Evolutionary conservation across 2,329 filamentous ascomycete genomes (phyloP).

Genomic region (Talaromyces marneffei): DNA sequence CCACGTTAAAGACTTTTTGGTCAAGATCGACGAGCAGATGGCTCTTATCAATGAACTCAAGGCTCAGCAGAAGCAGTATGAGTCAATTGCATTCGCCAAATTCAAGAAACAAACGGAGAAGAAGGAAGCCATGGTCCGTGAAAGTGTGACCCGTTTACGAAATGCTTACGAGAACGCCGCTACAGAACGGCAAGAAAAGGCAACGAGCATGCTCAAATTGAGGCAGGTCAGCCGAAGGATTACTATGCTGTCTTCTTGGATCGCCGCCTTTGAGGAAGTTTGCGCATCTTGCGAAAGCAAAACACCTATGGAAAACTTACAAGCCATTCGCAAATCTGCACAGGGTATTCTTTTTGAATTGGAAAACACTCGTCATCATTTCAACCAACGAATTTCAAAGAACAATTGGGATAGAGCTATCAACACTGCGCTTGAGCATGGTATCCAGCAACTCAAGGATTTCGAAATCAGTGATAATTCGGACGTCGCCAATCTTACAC

Average conservation of each 20-base stretch:
- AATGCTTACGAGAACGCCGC: slow-evolving; percentile 76
- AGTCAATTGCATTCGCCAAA: slow-evolving; percentile 74
- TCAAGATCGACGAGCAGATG: slow-evolving; percentile 99
- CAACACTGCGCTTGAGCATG: slow-evolving; percentile 81
- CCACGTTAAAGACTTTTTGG: slow-evolving; percentile 97
- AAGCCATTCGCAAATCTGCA: slow-evolving; percentile 77
- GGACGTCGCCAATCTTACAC: slow-evolving; percentile 65
- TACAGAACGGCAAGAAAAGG: slow-evolving; percentile 70
- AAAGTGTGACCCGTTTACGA: slow-evolving; percentile 74
- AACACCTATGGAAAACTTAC: slow-evolving; percentile 59
- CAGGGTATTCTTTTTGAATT: slow-evolving; percentile 83
- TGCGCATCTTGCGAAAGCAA: slow-evolving; percentile 67
- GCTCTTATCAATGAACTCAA: slow-evolving; percentile 93
- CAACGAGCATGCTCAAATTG: slow-evolving; percentile 73
- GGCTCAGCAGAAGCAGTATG: slow-evolving; percentile 84
- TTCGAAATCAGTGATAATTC: slow-evolving; percentile 61
- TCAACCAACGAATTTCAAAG: slow-evolving; percentile 75
- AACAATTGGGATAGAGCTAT: slow-evolving; percentile 81
- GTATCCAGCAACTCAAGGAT: slow-evolving; percentile 68
- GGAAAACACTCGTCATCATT: slow-evolving; percentile 83
- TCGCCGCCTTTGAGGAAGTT: slow-evolving; percentile 80
- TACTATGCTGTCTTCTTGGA: slow-evolving; percentile 80
- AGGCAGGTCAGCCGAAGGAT: slow-evolving; percentile 80
- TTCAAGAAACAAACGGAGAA: slow-evolving; percentile 89
- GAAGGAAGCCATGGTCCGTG: slow-evolving; percentile 65